phyloP scores from a whole-genome alignment of 2,329 filamentous ascomycete genomes.

The Trichoderma afroharzianum region DNA sequence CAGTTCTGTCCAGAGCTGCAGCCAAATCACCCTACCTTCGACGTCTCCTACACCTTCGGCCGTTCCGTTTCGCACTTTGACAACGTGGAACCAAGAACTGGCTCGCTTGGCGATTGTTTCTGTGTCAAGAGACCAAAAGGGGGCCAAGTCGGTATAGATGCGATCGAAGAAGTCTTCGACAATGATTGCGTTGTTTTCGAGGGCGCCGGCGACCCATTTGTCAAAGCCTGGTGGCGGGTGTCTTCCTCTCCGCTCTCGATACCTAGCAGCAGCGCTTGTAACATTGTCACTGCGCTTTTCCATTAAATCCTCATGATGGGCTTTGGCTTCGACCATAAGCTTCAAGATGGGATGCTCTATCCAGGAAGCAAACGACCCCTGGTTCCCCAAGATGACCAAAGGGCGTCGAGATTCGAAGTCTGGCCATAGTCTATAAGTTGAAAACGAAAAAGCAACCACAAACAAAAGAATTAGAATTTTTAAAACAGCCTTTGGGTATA shows the following conservation, averaged over 20 bases:
- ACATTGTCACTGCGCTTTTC: constrained; percentile 46
- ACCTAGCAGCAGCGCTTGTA: constrained; percentile 50
- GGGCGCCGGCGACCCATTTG: constrained; percentile 55
- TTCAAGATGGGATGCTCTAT: constrained; percentile 46
- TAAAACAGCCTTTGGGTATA: constrained; percentile 25
- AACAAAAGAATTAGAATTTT: constrained; percentile 29
- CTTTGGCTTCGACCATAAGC: constrained; percentile 46
- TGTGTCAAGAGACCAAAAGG: constrained; percentile 56
- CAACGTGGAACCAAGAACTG: constrained; percentile 42
- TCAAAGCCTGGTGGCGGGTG: constrained; percentile 64
- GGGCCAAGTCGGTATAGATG: constrained; percentile 59
- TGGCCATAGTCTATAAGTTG: constrained; percentile 33
- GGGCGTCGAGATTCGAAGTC: constrained; percentile 21
- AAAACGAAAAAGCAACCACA: constrained; percentile 23
- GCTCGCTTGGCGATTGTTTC: constrained; percentile 38
- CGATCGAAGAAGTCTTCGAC: constrained; percentile 63
- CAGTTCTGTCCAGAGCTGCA: constrained; percentile 47
- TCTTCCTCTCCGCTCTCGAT: constrained; percentile 53
- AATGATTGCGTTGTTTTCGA: constrained; percentile 49
- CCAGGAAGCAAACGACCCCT: background rate
- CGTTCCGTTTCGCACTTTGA: constrained; percentile 45
- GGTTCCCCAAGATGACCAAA: constrained; percentile 19
- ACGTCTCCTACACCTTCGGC: constrained; percentile 39
- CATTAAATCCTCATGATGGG: constrained; percentile 40
- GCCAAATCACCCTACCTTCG: constrained; percentile 40